Conservation (phyloP, 257 asterid species). For the Ophiorrhiza pumila region DNA sequence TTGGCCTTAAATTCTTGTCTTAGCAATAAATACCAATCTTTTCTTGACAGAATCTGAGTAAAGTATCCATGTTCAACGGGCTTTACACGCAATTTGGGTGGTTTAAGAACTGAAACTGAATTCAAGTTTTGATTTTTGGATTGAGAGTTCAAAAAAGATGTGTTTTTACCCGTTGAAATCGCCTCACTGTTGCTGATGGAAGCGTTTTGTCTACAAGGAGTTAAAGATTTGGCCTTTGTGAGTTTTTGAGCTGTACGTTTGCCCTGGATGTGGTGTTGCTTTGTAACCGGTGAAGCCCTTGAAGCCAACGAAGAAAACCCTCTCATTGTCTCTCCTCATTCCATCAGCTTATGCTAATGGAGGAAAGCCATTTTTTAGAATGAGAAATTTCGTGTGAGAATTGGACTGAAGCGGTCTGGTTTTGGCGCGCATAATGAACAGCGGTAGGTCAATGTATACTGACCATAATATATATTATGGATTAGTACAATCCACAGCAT, state of each 20-base stretch:
- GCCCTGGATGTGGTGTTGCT: constrained; percentile 17
- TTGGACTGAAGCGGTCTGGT: not conserved
- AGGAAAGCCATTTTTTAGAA: not conserved
- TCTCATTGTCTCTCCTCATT: constrained; percentile 50
- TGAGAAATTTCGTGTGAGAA: not conserved
- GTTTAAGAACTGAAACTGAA: constrained; percentile 16
- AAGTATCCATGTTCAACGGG: constrained; percentile 54
- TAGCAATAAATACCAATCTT: constrained; percentile 79
- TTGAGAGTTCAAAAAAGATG: constrained; percentile 17
- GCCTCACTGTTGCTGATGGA: constrained; percentile 11
- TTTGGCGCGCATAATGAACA: too few species aligned
- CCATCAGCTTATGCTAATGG: not conserved
- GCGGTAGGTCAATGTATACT: not conserved
- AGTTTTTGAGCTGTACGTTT: constrained; percentile 25
- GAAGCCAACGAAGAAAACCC: constrained; percentile 60
- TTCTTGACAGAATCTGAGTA: constrained; percentile 52
- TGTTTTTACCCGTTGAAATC: constrained; percentile 41
- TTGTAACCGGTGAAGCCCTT: constrained; percentile 45
- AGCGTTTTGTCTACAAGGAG: constrained; percentile 18
- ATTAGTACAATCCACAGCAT: too few species aligned
- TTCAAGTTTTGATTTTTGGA: constrained; percentile 24
- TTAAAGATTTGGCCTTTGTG: constrained; percentile 23
- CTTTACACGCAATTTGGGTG: constrained; percentile 18
- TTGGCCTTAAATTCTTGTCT: constrained; percentile 58
- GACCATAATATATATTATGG: not conserved